These are phyloP conservation scores for Mucuna pruriens DNA, from an alignment of 306 rosid genomes.

Conservation along the genomic window DNA sequence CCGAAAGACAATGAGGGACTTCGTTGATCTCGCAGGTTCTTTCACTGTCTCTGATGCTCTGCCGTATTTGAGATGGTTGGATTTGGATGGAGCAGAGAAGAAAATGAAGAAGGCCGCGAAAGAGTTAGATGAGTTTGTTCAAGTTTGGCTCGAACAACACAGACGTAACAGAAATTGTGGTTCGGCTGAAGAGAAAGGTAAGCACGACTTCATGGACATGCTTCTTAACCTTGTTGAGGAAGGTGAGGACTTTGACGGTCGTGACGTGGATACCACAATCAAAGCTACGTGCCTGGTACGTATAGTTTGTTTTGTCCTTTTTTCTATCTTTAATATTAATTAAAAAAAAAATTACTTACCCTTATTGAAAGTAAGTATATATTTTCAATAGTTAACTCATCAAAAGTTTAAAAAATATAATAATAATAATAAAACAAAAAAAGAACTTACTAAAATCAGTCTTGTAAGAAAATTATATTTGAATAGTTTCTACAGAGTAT, in stretches of 20 bases:
- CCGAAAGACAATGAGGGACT: background rate
- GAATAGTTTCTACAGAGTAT: no score
- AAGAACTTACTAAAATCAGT: no score
- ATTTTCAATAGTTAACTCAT: no score
- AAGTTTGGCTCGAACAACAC: slow-evolving; percentile 35
- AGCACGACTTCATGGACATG: slow-evolving; percentile 41
- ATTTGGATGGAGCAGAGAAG: slow-evolving; percentile 45
- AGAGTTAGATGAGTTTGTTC: slow-evolving; percentile 22
- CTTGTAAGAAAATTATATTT: no score
- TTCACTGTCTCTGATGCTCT: slow-evolving; percentile 30
- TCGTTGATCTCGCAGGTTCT: slow-evolving; percentile 4
- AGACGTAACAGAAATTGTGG: background rate
- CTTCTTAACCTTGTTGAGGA: slow-evolving; percentile 21
- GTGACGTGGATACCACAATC: no score
- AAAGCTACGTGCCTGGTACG: slow-evolving; percentile 44
- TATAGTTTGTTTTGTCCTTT: no score
- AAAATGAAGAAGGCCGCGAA: slow-evolving; percentile 34
- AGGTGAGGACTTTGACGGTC: background rate
- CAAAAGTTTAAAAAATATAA: no score
- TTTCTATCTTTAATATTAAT: no score
- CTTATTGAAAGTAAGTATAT: no score
- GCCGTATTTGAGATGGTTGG: slow-evolving; percentile 53
- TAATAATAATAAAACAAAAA: no score
- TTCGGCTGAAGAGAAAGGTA: background rate
- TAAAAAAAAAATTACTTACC: no score